phyloP scores from a whole-genome alignment of 2,329 filamentous ascomycete species.

The Ceratocystis variospora region DNA sequence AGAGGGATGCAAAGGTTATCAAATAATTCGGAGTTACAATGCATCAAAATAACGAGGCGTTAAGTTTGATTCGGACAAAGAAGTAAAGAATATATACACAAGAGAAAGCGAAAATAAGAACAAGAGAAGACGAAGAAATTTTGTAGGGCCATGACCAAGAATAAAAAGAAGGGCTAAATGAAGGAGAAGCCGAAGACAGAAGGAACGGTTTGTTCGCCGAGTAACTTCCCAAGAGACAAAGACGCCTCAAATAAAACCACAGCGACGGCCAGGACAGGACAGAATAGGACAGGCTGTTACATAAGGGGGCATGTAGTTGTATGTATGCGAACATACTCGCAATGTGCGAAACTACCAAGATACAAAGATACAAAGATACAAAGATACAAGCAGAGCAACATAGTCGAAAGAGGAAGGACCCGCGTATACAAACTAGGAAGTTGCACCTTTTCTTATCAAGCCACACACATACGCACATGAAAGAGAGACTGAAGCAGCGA shows the following conservation, averaged over 20 bases:
- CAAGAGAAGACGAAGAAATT: not conserved
- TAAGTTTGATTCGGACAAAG: not conserved
- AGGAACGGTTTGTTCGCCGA: not conserved
- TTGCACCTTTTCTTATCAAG: not conserved
- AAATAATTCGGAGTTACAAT: slow-evolving; percentile 4
- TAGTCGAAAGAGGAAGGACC: not conserved
- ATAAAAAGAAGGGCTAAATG: not conserved
- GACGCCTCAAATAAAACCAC: not conserved
- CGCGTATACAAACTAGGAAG: not conserved
- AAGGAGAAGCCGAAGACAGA: not conserved
- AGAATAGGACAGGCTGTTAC: not conserved
- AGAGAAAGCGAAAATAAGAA: not conserved
- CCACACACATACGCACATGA: not conserved
- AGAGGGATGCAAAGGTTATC: not conserved
- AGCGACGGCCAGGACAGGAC: not conserved
- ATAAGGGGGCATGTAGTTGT: not conserved
- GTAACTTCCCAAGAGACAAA: not conserved
- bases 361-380: not conserved
- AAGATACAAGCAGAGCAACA: not conserved
- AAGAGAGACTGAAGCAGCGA: not conserved
- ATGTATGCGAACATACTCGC: not conserved
- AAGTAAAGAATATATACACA: not conserved
- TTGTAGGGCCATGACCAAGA: not conserved
- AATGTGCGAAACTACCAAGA: not conserved
- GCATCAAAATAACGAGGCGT: not conserved